A percentile compares a stretch with the other conserved stretches of the same genome.
Conservation (phyloP, 176 grass and related monocot genomes). For the Tillandsia fasciculata region DNA sequence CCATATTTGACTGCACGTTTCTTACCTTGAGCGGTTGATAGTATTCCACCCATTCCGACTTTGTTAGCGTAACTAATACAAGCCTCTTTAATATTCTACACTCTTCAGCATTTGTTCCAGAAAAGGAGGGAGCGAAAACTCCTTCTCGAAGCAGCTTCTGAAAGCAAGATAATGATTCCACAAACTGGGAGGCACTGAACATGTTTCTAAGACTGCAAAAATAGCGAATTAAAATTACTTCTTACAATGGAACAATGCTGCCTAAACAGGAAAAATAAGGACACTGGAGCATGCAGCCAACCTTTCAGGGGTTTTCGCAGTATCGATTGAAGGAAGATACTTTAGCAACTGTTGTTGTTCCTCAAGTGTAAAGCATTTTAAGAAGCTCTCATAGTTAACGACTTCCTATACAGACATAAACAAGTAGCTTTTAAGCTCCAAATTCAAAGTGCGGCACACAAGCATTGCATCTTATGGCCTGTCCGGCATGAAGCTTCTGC, state of each 20-base stretch:
- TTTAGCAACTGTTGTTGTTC: conserved; percentile 31
- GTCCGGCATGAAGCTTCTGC: too few species aligned
- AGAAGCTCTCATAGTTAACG: conserved; percentile 30
- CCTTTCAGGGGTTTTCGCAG: conserved; percentile 33
- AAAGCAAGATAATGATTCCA: conserved; percentile 26
- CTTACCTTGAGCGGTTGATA: conserved; percentile 30
- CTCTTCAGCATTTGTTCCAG: conserved; percentile 22
- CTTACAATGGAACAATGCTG: background rate
- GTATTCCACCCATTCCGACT: conserved; percentile 28
- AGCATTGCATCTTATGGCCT: too few species aligned
- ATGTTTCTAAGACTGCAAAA: conserved; percentile 33
- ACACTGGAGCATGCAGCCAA: conserved; percentile 7
- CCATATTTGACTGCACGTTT: background rate
- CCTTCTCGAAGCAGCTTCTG: conserved; percentile 35
- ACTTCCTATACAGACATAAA: conserved; percentile 27
- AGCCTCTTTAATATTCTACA: conserved; percentile 29
- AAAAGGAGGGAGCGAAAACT: conserved; percentile 21
- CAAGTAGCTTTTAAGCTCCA: conserved; percentile 5
- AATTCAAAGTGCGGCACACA: background rate
- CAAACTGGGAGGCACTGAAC: conserved; percentile 30
- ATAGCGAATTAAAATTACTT: background rate
- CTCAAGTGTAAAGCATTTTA: conserved; percentile 24
- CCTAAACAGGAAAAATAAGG: background rate
- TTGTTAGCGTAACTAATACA: conserved; percentile 24
- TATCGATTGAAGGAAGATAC: conserved; percentile 37